Conservation (phyloP, 75 land plant genomes). For the Selaginella tamariscina region DNA sequence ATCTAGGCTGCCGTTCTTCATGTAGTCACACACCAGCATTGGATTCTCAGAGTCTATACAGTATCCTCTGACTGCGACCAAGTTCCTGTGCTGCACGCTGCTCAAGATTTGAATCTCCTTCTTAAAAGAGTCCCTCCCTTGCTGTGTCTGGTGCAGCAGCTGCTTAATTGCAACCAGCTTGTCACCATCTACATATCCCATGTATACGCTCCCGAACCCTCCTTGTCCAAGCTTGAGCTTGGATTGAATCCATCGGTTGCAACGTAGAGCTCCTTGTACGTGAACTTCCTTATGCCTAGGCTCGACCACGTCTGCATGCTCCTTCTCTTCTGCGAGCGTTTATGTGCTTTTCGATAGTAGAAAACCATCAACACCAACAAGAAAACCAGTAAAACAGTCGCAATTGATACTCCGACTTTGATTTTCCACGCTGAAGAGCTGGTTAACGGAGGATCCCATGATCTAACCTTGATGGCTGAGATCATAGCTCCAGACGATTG, state of each 20-base stretch:
- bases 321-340: too few relatives aligned
- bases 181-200: conserved; percentile 11
- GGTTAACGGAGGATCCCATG: too few relatives aligned
- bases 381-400: too few relatives aligned
- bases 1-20: conserved; percentile 4
- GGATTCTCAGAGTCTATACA: conserved; percentile 1
- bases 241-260: conserved; percentile 30
- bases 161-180: conserved; percentile 21
- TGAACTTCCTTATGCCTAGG: neutral
- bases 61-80: conserved; percentile 5
- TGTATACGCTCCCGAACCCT: conserved; percentile 22
- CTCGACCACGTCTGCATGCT: too few relatives aligned
- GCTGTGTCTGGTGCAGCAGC: neutral
- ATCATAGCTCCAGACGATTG: neutral
- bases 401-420: too few relatives aligned
- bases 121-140: neutral
- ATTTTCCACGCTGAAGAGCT: too few relatives aligned
- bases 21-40: conserved; percentile 6
- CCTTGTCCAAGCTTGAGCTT: conserved; percentile 18
- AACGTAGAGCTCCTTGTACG: conserved; percentile 18
- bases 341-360: too few relatives aligned
- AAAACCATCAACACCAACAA: too few relatives aligned
- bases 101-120: conserved; percentile 1
- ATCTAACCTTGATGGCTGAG: neutral
- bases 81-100: conserved; percentile 5